A percentile compares a stretch with the other conserved stretches of the same genome.
Conservation (phyloP, 495 filamentous ascomycete genomes). For the Penicillium fimorum region DNA sequence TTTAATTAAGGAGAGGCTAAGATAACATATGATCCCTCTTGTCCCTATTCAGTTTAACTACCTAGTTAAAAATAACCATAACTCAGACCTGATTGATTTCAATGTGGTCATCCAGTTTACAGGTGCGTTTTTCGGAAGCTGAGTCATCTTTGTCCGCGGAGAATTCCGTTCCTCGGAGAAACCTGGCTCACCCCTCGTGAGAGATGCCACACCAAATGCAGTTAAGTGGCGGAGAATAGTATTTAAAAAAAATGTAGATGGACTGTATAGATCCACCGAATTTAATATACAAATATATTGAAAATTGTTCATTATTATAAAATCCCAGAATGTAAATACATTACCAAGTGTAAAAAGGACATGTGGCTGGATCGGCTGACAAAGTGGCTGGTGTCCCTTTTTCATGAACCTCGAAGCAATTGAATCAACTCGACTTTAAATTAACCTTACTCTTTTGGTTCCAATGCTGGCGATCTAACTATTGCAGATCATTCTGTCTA, state of each 20-base stretch:
- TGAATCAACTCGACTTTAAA: conserved; percentile 10
- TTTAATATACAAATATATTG: not conserved
- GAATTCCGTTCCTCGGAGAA: conserved; percentile 11
- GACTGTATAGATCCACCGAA: not conserved
- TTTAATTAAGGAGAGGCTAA: not conserved
- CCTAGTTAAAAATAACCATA: not conserved
- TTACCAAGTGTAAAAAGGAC: conserved; percentile 21
- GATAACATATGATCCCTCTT: not conserved
- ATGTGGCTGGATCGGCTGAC: conserved; percentile 38
- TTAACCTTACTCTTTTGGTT: not conserved
- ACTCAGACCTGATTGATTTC: not conserved
- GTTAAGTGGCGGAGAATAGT: conserved; percentile 5
- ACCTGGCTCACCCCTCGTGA: not conserved
- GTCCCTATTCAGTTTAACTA: not conserved
- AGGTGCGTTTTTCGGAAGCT: conserved; percentile 12
- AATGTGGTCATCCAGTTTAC: not conserved
- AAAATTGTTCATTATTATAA: not conserved
- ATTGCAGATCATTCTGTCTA: conserved; percentile 16
- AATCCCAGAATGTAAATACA: not conserved
- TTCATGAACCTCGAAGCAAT: conserved; percentile 15
- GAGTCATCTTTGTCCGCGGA: conserved; percentile 1
- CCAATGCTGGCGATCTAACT: conserved; percentile 14
- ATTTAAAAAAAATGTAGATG: not conserved
- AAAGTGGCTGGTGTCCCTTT: conserved; percentile 31
- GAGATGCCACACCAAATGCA: conserved; percentile 4